A percentile compares a stretch with the other conserved stretches of the same genome.
Conservation (phyloP, 495 filamentous ascomycete genomes). For the Neurospora sublineolata region DNA sequence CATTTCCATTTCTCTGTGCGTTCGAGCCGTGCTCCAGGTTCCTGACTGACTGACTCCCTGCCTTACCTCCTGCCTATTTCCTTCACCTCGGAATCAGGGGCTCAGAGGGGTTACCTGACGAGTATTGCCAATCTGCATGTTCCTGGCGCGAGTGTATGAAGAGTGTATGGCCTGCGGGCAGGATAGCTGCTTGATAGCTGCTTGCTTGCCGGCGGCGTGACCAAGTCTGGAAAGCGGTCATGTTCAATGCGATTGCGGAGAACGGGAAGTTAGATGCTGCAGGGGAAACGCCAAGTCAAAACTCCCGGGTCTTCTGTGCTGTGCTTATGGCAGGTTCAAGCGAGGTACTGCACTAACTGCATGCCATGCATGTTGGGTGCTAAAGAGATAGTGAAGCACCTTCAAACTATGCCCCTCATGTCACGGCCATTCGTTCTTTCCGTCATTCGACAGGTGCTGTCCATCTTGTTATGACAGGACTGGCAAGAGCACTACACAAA, state of each 20-base stretch:
- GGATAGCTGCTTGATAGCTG: background rate
- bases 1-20: slow-evolving; percentile 11
- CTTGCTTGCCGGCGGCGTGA: background rate
- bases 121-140: background rate
- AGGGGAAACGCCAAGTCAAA: background rate
- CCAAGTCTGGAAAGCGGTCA: background rate
- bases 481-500: background rate
- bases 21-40: slow-evolving; percentile 3
- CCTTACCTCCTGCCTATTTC: slow-evolving; percentile 2
- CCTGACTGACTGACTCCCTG: background rate
- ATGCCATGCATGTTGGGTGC: background rate
- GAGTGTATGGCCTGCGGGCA: background rate
- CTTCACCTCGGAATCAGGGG: background rate
- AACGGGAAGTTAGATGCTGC: background rate
- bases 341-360: background rate
- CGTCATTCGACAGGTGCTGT: background rate
- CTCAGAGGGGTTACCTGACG: background rate
- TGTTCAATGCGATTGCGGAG: background rate
- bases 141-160: background rate
- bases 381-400: background rate
- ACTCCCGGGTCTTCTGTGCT: background rate
- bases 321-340: background rate
- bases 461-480: background rate
- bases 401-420: background rate
- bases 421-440: background rate